These are phyloP conservation scores for Ammopiptanthus mongolicus DNA, from an alignment of 306 rosid species.

Conservation along the genomic window DNA sequence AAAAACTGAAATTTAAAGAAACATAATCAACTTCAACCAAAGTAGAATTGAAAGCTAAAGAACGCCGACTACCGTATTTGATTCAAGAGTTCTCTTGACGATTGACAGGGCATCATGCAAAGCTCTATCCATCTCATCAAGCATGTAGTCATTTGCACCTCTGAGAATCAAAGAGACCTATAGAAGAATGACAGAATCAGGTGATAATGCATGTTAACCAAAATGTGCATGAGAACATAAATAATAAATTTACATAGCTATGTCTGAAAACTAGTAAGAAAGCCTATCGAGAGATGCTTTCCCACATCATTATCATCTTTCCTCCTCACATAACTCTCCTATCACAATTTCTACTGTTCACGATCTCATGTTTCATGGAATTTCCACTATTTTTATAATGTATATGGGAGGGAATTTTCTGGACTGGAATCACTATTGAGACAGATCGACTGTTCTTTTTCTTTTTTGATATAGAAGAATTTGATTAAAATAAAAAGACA, in stretches of 20 bases:
- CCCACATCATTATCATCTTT: neutral
- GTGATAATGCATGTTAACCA: neutral
- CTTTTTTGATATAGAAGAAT: neutral
- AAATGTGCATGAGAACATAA: neutral
- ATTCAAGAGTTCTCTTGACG: slow-evolving; percentile 95
- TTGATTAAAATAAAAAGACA: neutral
- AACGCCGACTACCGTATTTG: slow-evolving; percentile 58
- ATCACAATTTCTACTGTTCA: neutral
- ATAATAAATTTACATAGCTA: neutral
- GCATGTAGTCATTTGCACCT: slow-evolving; percentile 99
- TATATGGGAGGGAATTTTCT: neutral
- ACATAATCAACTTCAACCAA: neutral
- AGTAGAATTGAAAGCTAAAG: neutral
- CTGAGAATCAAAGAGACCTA: slow-evolving; percentile 85
- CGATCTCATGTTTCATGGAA: neutral
- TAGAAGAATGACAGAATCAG: slow-evolving; percentile 10
- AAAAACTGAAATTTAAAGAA: neutral
- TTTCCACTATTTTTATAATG: neutral
- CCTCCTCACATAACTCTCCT: neutral
- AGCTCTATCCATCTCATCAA: slow-evolving; percentile 98
- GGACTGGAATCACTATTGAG: neutral
- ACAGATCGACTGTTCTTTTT: neutral
- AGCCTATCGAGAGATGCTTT: neutral
- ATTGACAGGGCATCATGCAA: slow-evolving; percentile 87
- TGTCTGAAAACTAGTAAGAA: neutral